Evolutionary conservation across 202 grass and related monocot species (phyloP).

Genomic region (Carex sylvatica): DNA sequence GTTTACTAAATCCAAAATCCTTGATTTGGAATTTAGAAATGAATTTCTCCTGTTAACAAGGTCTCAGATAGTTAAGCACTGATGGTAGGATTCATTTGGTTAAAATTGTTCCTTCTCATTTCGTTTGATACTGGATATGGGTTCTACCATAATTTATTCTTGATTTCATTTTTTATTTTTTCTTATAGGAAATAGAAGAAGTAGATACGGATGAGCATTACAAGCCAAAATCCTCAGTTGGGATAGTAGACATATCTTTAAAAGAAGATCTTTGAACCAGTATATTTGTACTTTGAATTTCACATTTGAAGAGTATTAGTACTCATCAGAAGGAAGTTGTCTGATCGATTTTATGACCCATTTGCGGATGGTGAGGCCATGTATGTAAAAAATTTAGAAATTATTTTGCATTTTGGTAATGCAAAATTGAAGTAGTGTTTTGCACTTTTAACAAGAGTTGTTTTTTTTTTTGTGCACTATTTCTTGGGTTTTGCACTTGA

Average conservation of each 20-base stretch:
- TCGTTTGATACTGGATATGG: background rate
- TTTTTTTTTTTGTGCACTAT: background rate
- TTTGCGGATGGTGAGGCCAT: background rate
- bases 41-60: background rate
- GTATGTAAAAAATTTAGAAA: conserved; percentile 22
- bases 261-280: conserved; percentile 67
- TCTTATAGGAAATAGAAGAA: conserved; percentile 85
- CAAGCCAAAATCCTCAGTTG: conserved; percentile 69
- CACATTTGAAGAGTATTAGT: background rate
- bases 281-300: conserved; percentile 18
- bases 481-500: background rate
- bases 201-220: conserved; percentile 95
- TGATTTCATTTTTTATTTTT: background rate
- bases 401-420: background rate
- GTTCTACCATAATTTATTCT: background rate
- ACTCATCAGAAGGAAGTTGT: background rate
- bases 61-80: background rate
- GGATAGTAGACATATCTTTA: conserved; percentile 63
- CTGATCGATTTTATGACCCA: background rate
- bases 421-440: background rate
- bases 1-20: background rate
- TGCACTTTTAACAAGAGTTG: background rate
- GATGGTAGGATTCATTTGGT: background rate
- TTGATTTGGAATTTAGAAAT: background rate
- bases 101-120: background rate